Evolutionary conservation across 108 stramenopile genomes (phyloP), one percentile per base, ranked within the genome.

Genomic region (Mediolabrus comicus): DNA sequence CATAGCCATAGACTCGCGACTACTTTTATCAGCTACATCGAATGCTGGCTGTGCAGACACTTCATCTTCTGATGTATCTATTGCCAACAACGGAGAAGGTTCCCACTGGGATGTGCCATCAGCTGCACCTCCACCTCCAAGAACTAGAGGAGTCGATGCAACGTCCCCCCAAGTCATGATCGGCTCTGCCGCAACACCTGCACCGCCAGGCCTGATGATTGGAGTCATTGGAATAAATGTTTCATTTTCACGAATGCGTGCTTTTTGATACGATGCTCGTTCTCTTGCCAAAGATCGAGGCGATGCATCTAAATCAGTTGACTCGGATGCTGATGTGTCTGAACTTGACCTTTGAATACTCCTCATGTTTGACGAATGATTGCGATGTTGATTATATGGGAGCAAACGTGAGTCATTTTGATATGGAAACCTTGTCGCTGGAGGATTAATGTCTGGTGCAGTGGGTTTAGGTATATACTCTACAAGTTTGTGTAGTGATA

Each of bases 181-280:
- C 1, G 92, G 92, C 33, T 68, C 65, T 22, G 75, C 84, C 8
- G 16, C 59, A 46, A 65, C 78, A 17, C 64, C 54, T 24, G 61
- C 71, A 12, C 41, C 33, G 19, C 88, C 88, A 13, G 88, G 88
- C 16, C 76, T 60, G 52, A 90, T 88, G 27, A 84, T 49, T 8
- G 89, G 89, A 26, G 92, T 91, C 92, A 94, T 94, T 22, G 76
- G 62, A 8, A 94, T 83, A 46, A 86, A 81, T 3, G 79, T 80
- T 34, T 80, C 71, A 27, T 60, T 33, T 61, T 85, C 82, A 9
- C 62, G 46, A 10, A 59, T 39, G 1, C 28, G 39, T 12, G 75
- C 70, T 53, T 81, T 67, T 4, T 66, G 46, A 11, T 62, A 55
- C 17, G 80, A 62, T 26, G 74, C 56, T 25, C 74, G 61, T 33